Base-by-base conservation (phyloP, 2,329 filamentous ascomycete species). In the Trichoderma semiorbis region DNA sequence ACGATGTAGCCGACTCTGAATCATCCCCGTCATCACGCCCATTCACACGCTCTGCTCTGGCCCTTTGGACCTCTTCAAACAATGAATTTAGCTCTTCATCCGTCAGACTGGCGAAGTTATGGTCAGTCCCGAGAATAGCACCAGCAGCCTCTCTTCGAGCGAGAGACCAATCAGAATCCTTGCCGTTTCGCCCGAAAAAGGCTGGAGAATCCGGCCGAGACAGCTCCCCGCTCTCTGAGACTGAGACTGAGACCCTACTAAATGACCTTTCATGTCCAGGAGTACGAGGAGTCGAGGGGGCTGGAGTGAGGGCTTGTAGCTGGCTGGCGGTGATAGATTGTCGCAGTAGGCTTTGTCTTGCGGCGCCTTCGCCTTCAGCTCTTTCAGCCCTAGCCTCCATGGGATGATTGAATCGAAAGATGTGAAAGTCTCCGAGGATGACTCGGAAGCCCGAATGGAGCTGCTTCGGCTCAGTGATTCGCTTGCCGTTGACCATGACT, bases 391-490 rank as follows among this genome's bases (percentile, higher is more conserved):
- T 91, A 34, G 96, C 96, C 83, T 99, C 96, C 85, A 97, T 92
- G 0, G 96, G 96, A 79, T 99, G 95, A 78, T 98, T 99, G 85
- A 99, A 99, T 71, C 96, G 88, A 83, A 99, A 98, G 73, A 99
- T 99, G 80, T 99, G 96, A 77, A 99, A 99, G 81, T 99, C 96
- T 53, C 96, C 96, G 11, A 99, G 86, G 74, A 99, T 99, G 69
- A 99, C 93, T 73, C 96, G 92, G 80, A 95, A 97, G 7, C 96
- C 96, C 77, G 95, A 98, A 78, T 95, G 92, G 57, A 99, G 85
- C 75, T 94, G 89, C 75, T 92, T 94, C 1, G 95, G 91, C 77
- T 95, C 94, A 69, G 94, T 90, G 69, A 98, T 93, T 21, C 95
- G 92, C 75, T 95, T 89, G 72, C 96, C 96, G 78, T 99, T 99